phyloP scores from a whole-genome alignment of 2,329 filamentous ascomycete genomes.

The Colletotrichum higginsianum region DNA sequence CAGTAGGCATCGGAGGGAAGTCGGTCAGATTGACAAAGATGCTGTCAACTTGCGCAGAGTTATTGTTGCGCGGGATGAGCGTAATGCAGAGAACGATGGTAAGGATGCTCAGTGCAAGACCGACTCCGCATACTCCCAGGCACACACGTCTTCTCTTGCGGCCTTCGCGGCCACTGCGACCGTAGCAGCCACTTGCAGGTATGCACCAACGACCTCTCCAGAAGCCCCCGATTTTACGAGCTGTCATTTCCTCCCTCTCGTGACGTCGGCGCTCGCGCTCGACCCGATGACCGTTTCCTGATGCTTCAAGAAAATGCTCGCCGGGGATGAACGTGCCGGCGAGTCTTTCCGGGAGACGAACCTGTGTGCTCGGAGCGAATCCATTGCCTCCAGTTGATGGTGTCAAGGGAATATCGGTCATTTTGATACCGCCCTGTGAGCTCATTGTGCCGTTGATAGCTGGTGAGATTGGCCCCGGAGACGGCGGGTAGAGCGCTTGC shows the following conservation, averaged over 20 bases:
- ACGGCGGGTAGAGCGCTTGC: conserved; percentile 65
- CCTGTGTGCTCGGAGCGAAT: conserved; percentile 28
- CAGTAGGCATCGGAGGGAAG: conserved; percentile 89
- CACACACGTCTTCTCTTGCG: conserved; percentile 75
- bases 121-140: conserved; percentile 63
- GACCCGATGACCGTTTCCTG: conserved; percentile 59
- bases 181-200: conserved; percentile 75
- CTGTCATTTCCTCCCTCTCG: conserved; percentile 77
- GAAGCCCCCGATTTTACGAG: conserved; percentile 70
- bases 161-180: conserved; percentile 73
- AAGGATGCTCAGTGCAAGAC: conserved; percentile 70
- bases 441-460: conserved; percentile 74
- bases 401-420: conserved; percentile 72
- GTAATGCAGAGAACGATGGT: conserved; percentile 71
- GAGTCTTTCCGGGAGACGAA: conserved; percentile 59
- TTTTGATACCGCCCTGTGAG: conserved; percentile 71
- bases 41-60: conserved; percentile 51
- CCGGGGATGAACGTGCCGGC: conserved; percentile 62
- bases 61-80: conserved; percentile 59
- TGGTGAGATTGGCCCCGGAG: conserved; percentile 75
- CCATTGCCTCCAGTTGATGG: conserved; percentile 52
- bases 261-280: conserved; percentile 69
- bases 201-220: conserved; percentile 78
- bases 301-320: conserved; percentile 59
- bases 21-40: conserved; percentile 88